Conservation (phyloP, 2,329 filamentous ascomycete species). For the Calonectria naviculata region DNA sequence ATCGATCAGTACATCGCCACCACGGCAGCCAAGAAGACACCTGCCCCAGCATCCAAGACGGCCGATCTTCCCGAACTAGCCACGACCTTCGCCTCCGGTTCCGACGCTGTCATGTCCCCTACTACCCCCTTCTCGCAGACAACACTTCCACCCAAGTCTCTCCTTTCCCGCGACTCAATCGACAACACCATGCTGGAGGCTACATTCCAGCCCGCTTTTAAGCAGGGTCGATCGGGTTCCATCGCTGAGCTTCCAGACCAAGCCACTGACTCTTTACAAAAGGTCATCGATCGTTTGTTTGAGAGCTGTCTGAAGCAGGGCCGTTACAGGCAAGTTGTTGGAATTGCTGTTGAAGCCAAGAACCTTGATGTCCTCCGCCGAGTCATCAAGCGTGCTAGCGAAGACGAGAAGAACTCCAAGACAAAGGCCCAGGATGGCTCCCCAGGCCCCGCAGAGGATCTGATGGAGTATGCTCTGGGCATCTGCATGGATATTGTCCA, state of each 20-base stretch:
- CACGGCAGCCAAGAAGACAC: constrained; percentile 62
- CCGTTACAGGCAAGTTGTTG: constrained; percentile 94
- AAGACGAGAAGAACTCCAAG: constrained; percentile 81
- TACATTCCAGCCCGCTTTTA: constrained; percentile 63
- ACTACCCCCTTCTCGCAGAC: constrained; percentile 97
- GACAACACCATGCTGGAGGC: constrained; percentile 72
- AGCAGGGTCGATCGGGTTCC: constrained; percentile 65
- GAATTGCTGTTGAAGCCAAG: constrained; percentile 94
- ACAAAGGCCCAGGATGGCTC: constrained; percentile 61
- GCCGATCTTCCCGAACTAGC: constrained; percentile 75
- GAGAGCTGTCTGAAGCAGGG: constrained; percentile 88
- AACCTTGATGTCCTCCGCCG: constrained; percentile 88
- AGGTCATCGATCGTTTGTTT: constrained; percentile 89
- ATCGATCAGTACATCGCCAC: constrained; percentile 97
- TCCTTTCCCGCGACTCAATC: constrained; percentile 85
- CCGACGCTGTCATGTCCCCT: constrained; percentile 84
- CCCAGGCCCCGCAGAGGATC: constrained; percentile 79
- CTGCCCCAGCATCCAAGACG: constrained; percentile 55
- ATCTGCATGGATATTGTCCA: constrained; percentile 99
- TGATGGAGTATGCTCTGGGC: constrained; percentile 95
- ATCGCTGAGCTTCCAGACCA: constrained; percentile 76
- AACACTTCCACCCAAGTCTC: constrained; percentile 90
- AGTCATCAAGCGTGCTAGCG: constrained; percentile 89
- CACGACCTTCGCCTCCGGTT: constrained; percentile 79
- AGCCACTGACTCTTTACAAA: constrained; percentile 82